A percentile compares a stretch with the other conserved stretches of the same genome.
These are phyloP conservation scores for Calonectria ilicicola DNA, from an alignment of 2,329 filamentous ascomycete genomes.

Conservation along the genomic window DNA sequence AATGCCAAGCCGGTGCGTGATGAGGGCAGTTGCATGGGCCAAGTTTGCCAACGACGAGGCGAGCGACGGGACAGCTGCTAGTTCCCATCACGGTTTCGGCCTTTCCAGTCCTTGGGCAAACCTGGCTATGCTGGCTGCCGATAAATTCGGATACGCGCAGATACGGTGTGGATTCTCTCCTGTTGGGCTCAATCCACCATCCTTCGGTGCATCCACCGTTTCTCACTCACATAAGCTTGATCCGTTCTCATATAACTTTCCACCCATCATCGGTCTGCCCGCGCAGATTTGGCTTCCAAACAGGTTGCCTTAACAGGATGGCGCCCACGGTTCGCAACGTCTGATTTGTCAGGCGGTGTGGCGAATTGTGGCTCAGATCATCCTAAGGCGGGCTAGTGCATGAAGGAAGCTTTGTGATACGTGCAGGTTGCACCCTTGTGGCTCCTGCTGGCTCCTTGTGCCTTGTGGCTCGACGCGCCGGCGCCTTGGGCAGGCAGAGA, in stretches of 20 bases:
- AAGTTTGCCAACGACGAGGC: not conserved
- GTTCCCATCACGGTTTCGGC: not conserved
- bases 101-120: not conserved
- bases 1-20: not conserved
- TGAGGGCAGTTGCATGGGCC: not conserved
- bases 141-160: not conserved
- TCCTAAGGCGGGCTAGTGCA: constrained; percentile 29
- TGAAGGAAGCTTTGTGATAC: constrained; percentile 22
- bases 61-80: not conserved
- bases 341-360: constrained; percentile 24
- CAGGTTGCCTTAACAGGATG: constrained; percentile 27
- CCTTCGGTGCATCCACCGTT: not conserved
- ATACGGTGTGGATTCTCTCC: not conserved
- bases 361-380: constrained; percentile 34
- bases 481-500: constrained; percentile 31
- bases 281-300: constrained; percentile 7
- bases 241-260: constrained; percentile 6
- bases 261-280: not conserved
- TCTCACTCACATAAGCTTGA: not conserved
- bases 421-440: constrained; percentile 1
- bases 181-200: not conserved
- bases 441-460: not conserved
- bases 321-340: constrained; percentile 20
- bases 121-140: not conserved
- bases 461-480: constrained; percentile 27